Evolutionary conservation across 495 filamentous ascomycete species (phyloP).

Genomic region (Penicillium desertorum): DNA sequence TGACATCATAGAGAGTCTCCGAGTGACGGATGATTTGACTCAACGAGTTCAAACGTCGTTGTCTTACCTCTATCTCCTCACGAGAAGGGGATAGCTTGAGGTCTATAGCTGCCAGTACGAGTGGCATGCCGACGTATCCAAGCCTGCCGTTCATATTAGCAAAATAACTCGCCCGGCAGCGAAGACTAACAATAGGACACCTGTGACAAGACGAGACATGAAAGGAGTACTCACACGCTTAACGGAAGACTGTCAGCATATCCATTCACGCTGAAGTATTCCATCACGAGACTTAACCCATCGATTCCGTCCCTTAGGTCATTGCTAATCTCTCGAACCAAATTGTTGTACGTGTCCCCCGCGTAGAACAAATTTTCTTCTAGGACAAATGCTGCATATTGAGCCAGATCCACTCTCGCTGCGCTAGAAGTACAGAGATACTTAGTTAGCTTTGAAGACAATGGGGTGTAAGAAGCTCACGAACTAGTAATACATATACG

Average conservation of each 20-base stretch:
- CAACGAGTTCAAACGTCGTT: conserved; percentile 28
- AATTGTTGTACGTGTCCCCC: conserved; percentile 17
- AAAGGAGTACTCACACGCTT: conserved; percentile 28
- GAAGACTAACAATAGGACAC: no score
- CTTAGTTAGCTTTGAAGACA: neutral
- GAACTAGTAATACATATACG: conserved; percentile 54
- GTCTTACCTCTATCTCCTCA: conserved; percentile 18
- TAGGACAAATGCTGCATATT: conserved; percentile 28
- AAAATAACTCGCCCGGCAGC: no score
- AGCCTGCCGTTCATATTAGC: conserved; percentile 16
- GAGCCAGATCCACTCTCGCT: conserved; percentile 31
- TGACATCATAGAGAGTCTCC: conserved; percentile 34
- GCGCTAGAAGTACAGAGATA: conserved; percentile 14
- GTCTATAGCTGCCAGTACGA: conserved; percentile 37
- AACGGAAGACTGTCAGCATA: conserved; percentile 29
- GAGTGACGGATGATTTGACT: conserved; percentile 34
- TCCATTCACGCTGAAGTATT: conserved; percentile 31
- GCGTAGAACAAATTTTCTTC: conserved; percentile 26
- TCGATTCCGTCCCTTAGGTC: conserved; percentile 26
- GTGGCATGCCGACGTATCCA: conserved; percentile 36
- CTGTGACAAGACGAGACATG: neutral
- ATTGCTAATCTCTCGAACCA: conserved; percentile 19
- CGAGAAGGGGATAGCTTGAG: conserved; percentile 34
- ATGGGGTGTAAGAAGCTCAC: neutral
- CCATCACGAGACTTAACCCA: conserved; percentile 27